Percentiles rank a stretch among this genome's conserved stretches.
Conservation (phyloP, 106 monocot genomes). For the Dendrobium officinale region DNA sequence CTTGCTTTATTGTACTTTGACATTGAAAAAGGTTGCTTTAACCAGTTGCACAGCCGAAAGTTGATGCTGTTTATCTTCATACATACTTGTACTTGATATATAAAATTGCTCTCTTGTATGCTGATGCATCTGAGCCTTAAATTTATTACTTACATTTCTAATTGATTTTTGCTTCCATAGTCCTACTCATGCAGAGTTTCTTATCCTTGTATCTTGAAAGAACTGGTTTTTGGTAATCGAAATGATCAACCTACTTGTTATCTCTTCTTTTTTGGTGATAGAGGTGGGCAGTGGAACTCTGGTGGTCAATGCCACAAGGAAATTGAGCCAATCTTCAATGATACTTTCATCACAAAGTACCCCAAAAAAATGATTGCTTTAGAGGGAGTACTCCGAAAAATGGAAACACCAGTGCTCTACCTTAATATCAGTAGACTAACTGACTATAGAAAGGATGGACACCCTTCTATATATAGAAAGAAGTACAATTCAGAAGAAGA, state of each 20-base stretch:
- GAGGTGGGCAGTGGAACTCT: conserved; percentile 90
- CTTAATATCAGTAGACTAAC: conserved; percentile 80
- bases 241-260: not conserved
- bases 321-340: conserved; percentile 72
- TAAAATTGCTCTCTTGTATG: too few species aligned
- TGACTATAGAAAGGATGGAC: conserved; percentile 82
- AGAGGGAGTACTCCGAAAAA: conserved; percentile 40
- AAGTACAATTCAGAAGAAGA: conserved; percentile 28
- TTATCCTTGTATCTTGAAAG: not conserved
- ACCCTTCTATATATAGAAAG: conserved; percentile 75
- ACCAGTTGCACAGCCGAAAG: too few species aligned
- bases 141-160: too few species aligned
- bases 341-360: conserved; percentile 48
- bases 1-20: too few species aligned
- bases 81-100: too few species aligned
- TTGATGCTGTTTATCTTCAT: too few species aligned
- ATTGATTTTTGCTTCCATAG: too few species aligned
- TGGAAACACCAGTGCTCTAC: conserved; percentile 71
- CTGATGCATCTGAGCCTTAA: too few species aligned
- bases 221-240: not conserved
- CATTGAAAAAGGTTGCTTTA: too few species aligned
- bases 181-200: not conserved
- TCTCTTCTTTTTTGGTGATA: conserved; percentile 14
- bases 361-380: conserved; percentile 63
- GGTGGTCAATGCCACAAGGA: conserved; percentile 88